These are phyloP conservation scores for Saccharomycopsis sp. DNA, from an alignment of 805 yeast genomes.

Conservation along the genomic window DNA sequence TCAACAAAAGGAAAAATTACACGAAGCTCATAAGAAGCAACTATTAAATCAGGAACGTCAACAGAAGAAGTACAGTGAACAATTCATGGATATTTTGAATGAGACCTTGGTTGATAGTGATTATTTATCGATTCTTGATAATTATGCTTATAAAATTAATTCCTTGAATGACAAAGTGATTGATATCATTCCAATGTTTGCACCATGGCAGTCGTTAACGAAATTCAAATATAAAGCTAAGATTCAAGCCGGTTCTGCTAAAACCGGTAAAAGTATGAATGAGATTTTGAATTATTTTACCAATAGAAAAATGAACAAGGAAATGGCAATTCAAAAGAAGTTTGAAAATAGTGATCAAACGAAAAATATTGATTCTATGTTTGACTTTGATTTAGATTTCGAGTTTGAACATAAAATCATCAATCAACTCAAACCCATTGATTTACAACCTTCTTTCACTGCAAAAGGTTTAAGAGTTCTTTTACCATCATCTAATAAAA, in stretches of 20 bases:
- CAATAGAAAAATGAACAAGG: slow-evolving; percentile 33
- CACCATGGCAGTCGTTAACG: slow-evolving; percentile 78
- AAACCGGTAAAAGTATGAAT: slow-evolving; percentile 77
- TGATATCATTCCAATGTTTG: slow-evolving; percentile 77
- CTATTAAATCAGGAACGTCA: slow-evolving; percentile 3
- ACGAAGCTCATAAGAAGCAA: slow-evolving; percentile 24
- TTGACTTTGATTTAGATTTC: slow-evolving; percentile 50
- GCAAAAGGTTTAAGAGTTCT: slow-evolving; percentile 62
- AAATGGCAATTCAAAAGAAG: slow-evolving; percentile 19
- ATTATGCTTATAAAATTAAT: slow-evolving; percentile 22
- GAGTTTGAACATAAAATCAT: slow-evolving; percentile 51
- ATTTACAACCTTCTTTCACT: slow-evolving; percentile 55
- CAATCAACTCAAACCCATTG: slow-evolving; percentile 48
- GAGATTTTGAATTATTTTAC: slow-evolving; percentile 56
- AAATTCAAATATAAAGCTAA: slow-evolving; percentile 76
- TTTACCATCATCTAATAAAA: slow-evolving; percentile 35
- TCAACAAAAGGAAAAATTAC: slow-evolving; percentile 19
- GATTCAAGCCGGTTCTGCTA: slow-evolving; percentile 64
- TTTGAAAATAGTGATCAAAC: slow-evolving; percentile 21
- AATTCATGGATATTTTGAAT: slow-evolving; percentile 14
- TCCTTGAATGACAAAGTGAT: slow-evolving; percentile 37
- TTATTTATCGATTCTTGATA: slow-evolving; percentile 35
- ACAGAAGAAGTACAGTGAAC: slow-evolving; percentile 16
- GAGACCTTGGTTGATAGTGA: slow-evolving; percentile 19
- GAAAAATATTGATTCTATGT: slow-evolving; percentile 17